These are phyloP conservation scores for Scedosporium dehoogii DNA, from an alignment of 2,329 filamentous ascomycete genomes.

Conservation along the genomic window DNA sequence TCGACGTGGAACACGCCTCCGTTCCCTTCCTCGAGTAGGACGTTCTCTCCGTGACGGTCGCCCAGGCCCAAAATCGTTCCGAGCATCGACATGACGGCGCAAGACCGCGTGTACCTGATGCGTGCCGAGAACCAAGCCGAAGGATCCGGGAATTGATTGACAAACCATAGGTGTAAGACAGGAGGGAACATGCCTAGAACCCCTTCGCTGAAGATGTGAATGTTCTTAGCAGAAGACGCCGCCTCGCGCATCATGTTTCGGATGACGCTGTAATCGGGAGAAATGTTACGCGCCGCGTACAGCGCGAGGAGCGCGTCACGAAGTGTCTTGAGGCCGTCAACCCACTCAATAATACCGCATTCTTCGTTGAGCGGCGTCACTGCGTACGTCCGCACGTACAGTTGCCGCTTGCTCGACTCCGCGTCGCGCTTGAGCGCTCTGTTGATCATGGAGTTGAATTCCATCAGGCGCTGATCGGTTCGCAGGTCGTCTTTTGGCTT, in stretches of 20 bases:
- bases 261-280: slow-evolving; percentile 60
- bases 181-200: slow-evolving; percentile 62
- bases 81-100: slow-evolving; percentile 99
- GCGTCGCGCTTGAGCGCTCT: slow-evolving; percentile 84
- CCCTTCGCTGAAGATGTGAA: slow-evolving; percentile 59
- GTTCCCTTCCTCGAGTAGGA: slow-evolving; percentile 86
- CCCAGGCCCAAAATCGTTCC: slow-evolving; percentile 89
- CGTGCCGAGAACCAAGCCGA: slow-evolving; percentile 86
- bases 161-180: slow-evolving; percentile 88
- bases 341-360: slow-evolving; percentile 97
- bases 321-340: slow-evolving; percentile 88
- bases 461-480: slow-evolving; percentile 97
- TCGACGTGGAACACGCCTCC: slow-evolving; percentile 96
- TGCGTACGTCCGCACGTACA: slow-evolving; percentile 95
- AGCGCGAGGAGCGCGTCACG: slow-evolving; percentile 78
- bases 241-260: slow-evolving; percentile 54
- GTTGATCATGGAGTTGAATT: slow-evolving; percentile 98
- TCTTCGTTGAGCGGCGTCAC: slow-evolving; percentile 96
- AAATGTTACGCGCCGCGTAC: slow-evolving; percentile 65
- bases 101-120: slow-evolving; percentile 82
- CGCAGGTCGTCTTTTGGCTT: slow-evolving; percentile 97
- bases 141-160: slow-evolving; percentile 88
- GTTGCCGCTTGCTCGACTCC: slow-evolving; percentile 77
- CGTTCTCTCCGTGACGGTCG: slow-evolving; percentile 94
- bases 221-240: slow-evolving; percentile 45